Base-by-base conservation (phyloP, 805 yeast species). In the Suhomyces xylopsoci region DNA sequence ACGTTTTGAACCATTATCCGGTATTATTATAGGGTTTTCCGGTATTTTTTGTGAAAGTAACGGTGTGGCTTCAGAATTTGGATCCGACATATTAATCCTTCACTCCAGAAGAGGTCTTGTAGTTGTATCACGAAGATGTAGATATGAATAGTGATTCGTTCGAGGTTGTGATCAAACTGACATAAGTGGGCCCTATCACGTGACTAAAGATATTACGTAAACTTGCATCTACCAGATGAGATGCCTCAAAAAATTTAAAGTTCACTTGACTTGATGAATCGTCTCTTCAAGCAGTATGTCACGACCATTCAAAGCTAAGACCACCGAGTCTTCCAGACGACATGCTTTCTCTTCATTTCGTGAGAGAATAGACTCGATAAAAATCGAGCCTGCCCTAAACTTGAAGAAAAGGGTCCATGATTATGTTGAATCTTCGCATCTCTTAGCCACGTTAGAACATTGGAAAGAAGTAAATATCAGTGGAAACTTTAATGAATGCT, bases 401-500 rank as follows among this genome's bases (percentile, higher is more conserved):
- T 68, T 85, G 38, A 71, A 75, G 22, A 81, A 78, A 56, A 77
- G 88, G 61, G 85, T 83, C 0, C 85, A 82, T 61, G 88, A 87
- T 62, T 82, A 84, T 56, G 88, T 81, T 36, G 93, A 87, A 55
- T 69, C 84, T 2, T 90, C 97, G 1, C 92, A 88, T 67, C 89
- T 92, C 59, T 69, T 87, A 26, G 81, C 94, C 10, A 84, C 96
- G 0, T 74, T 88, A 55, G 86, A 87, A 46, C 90, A 89, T 59
- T 93, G 98, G 97, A 80, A 76, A 53, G 98, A 94, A 63, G 82
- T 89, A 52, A 93, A 92, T 65, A 70, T 89, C 51, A 85, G 96
- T 41, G 84, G 83, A 4, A 76, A 77, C 45, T 94, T 90, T 63
- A 79, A 85, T 1, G 82, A 79, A 2, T 87, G 91, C 59, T 72